Base-by-base conservation (phyloP, 352 stramenopile genomes). In the Phytophthora uliginosa region DNA sequence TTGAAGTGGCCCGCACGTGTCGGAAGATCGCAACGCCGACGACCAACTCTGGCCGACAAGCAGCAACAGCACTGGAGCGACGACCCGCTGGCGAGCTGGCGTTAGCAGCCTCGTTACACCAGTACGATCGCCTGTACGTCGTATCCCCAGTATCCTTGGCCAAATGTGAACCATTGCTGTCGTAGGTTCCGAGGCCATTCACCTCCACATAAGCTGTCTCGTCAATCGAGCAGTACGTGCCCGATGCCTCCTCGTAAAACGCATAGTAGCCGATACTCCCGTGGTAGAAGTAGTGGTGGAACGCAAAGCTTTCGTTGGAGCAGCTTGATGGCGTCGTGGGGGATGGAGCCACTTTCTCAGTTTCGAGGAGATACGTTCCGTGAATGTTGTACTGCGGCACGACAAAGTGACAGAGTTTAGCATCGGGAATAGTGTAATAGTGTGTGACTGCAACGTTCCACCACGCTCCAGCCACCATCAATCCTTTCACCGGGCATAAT, bases 371-470 rank as follows among this genome's bases (percentile, higher is more conserved):
- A 24, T 65, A 71, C 1, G 48, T 31, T 38, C 63, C 63, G 22
- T 71, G 63, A 18, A 71, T 58, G 13, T 65, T 65, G 48, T 71
- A 71, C 33, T 71, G 63, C 17, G 63, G 63, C 22, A 71, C 34
- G 2, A 71, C 60, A 6, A 66, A 66, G 48, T 59, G 59, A 24
- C 59, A 58, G 34, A 66, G 12, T 26, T 3, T 26, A 4, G 22
- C 48, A 7, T 59, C 47, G 7, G 33, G 20, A 20, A 18, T 7
- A 22, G 22, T 40, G 24, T 53, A 60, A 22, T 66, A 66, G 47
- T 66, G 48, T 4, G 34, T 59, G n/a, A 51, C 17, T 18, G 1
- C 47, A 24, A 60, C 33, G 33, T 66, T 66, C 59, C 59, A 66
- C 59, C 47, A 66, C 17, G 47, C 60, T 18, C 60, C 48, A 51